Base-by-base conservation (phyloP, 257 asterid genomes). In the Eustoma russellianum region DNA sequence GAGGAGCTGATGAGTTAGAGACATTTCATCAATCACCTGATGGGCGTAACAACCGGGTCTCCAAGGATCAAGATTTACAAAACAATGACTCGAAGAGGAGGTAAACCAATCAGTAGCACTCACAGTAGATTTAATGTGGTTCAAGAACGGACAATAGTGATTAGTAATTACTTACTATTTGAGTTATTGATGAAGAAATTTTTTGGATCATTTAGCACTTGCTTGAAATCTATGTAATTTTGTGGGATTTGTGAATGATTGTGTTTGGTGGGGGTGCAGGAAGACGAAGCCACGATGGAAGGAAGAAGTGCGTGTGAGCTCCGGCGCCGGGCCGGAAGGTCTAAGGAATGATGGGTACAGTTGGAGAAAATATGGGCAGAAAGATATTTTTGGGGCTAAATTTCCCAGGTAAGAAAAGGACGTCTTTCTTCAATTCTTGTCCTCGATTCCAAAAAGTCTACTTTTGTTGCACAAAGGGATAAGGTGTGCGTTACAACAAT, bases 311-410 rank as follows among this genome's bases (percentile, higher is more conserved):
- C 66, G 77, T 0, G 78, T 78, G 18, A 52, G 71, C 66, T 52
- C 69, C 5, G 80, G 53, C 53, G 62, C 70, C 5, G 88, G 80
- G 33, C 48, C 49, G 5, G 96, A 84, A 60, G 74, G 79, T 50
- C 76, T 70, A 16, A 57, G 62, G 33, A 78, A 72, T 40, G 98
- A 86, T 77, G 98, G 91, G 4, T 65, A 76, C 48, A 71, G 74
- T 56, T 90, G 98, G 98, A 79, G 96, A 52, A 90, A 90, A 71
- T 90, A 86, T 60, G 97, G 97, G 7, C 97, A 90, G 74, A 90
- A 90, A 63, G 86, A 71, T 46, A 86, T 90, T 56, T 67, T 90
- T 59, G 93, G 94, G 55, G 79, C 96, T 41, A 75, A 12, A 63
- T 71, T 74, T 70, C 96, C 94, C 46, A 90, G 98, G 98, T 83